Evolutionary conservation across 2,329 filamentous ascomycete genomes (phyloP).

Genomic region (Pseudopithomyces maydicus): DNA sequence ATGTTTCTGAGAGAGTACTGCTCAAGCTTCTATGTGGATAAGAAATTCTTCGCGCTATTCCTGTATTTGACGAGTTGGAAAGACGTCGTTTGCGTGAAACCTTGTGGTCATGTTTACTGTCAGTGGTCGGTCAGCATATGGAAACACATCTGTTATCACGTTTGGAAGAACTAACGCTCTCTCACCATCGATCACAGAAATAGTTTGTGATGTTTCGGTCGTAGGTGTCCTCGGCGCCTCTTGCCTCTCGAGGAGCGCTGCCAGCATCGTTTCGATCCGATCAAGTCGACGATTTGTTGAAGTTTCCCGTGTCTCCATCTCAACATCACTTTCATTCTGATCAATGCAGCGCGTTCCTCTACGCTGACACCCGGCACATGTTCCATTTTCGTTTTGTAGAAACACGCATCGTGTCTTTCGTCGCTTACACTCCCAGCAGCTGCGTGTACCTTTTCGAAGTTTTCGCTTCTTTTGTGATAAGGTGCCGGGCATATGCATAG

Average conservation of each 20-base stretch:
- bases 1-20: conserved; percentile 1
- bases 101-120: not conserved
- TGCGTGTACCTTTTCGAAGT: conserved; percentile 46
- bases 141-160: not conserved
- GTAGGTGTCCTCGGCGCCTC: not conserved
- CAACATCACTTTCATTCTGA: conserved; percentile 8
- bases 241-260: not conserved
- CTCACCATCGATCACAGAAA: not conserved
- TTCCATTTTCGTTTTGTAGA: not conserved
- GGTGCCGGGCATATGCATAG: too few species aligned
- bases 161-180: not conserved
- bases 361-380: conserved; percentile 14
- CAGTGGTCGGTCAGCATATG: not conserved
- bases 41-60: not conserved
- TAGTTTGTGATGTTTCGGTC: not conserved
- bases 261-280: conserved; percentile 9
- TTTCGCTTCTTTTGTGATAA: conserved; percentile 26
- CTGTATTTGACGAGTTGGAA: not conserved
- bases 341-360: conserved; percentile 14
- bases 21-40: not conserved
- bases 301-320: not conserved
- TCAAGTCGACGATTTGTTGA: conserved; percentile 1
- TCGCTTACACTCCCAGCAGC: conserved; percentile 46
- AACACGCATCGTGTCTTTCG: conserved; percentile 32
- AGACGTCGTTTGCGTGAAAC: not conserved